Base-by-base conservation (phyloP, 352 stramenopile species). In the Thalassiosira hispida region DNA sequence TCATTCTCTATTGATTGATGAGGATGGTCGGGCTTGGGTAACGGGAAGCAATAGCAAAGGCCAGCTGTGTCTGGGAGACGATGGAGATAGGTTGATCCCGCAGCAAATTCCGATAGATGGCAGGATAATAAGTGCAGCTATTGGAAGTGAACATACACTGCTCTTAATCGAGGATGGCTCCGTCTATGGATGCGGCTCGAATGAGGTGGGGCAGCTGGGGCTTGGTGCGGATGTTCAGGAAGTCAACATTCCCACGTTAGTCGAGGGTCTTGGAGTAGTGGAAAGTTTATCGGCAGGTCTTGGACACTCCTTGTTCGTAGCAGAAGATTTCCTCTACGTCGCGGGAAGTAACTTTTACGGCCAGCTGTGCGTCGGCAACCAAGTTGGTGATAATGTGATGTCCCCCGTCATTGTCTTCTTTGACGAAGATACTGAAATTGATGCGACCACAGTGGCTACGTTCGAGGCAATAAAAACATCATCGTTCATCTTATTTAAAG, bases 401-500 rank as follows among this genome's bases (percentile, higher is more conserved):
- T 70, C 70, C 53, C 79, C 79, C n/a, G 33, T 57, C 20, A 1
- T 67, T 23, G 33, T 57, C 20, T 2, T 67, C 2, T 38, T 77
- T 5, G 16, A 16, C 2, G 40, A 49, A 4, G 11, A n/a, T 38
- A 47, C 40, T 18, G 42, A 59, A 57, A 55, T 81, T 8, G 29
- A 74, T 20, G 33, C 57, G 22, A 35, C 57, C 14, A 47, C 42
- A 42, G 66, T 85, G 29, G 23, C 44, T 35, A 64, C 66, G 2
- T 85, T 81, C 56, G 22, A 81, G 56, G 71, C 78, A 40, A 76
- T 75, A 33, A 42, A 64, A 6, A 29, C 59, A 27, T 73, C 60
- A 23, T 67, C 72, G 0, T 85, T 71, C 33, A 85, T 85, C 27
- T 55, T 81, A 59, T 85, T 85, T 67, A 79, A 73, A 23, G 72